Base-by-base conservation (phyloP, 352 stramenopile genomes). In the Hyaloperonospora brassicae region DNA sequence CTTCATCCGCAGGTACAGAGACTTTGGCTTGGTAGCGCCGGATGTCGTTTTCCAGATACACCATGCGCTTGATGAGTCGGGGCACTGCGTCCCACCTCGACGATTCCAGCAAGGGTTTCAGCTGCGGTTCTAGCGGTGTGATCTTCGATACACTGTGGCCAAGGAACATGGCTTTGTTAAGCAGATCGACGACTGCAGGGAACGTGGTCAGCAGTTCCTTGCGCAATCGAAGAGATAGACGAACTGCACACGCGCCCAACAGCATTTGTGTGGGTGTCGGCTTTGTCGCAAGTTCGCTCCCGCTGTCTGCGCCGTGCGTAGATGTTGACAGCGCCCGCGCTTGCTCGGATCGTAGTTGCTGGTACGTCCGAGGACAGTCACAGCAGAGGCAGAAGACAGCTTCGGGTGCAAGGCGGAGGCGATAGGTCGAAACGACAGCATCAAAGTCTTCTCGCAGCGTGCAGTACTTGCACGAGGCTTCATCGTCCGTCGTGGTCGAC, bases 161-260 rank as follows among this genome's bases (percentile, higher is more conserved):
- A 21, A 72, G 46, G 42, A 59, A 49, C 35, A 55, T 52, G 2
- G 55, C 50, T 35, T 57, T 50, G 6, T 44, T 57, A 5, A 67
- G 50, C 11, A 59, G 21, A 36, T 63, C 55, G 21, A 61, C 10
- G 21, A 68, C 14, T 13, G 38, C 22, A 7, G 55, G 50, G 35
- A 61, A 61, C 14, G 50, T 46, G 23, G 41, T 57, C 21, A 72
- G 43, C 52, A 75, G 55, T 25, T 57, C 49, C 47, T 57, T 64
- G 30, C 65, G 66, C 30, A 72, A 50, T 5, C 51, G 17, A 23
- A 72, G 36, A 21, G 66, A 72, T 43, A 62, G 59, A 25, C 57
- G 66, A n/a, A 72, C 41, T 21, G 70, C 17, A 45, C 66, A 75
- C 38, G 53, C 50, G 44, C 62, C 55, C 9, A 72, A 43, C 12